phyloP scores from a whole-genome alignment of 23 red algal species.

The Cyanidiococcus yangmingshanensis region DNA sequence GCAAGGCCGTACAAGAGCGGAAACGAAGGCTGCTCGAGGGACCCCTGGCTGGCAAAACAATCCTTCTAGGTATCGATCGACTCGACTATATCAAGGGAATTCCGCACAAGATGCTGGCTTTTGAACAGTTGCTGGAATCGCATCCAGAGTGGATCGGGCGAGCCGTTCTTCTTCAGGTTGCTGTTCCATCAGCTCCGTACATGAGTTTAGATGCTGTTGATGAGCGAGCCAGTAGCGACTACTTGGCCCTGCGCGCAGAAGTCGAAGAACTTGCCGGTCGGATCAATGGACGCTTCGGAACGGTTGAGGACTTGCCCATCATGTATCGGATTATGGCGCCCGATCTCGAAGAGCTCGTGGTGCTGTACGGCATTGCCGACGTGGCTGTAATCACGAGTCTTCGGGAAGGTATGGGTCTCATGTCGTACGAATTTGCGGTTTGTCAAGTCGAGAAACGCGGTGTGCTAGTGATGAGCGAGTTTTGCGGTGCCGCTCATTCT shows the following conservation, averaged over 20 bases:
- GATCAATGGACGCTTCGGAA: constrained; percentile 75
- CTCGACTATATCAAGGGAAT: constrained; percentile 60
- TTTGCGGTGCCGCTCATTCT: constrained; percentile 75
- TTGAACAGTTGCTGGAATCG: constrained; percentile 60
- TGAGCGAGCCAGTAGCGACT: constrained; percentile 9
- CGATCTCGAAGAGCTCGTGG: constrained; percentile 71
- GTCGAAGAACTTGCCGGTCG: constrained; percentile 41
- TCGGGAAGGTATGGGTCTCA: constrained; percentile 88
- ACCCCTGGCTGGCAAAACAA: constrained; percentile 15
- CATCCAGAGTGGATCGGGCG: constrained; percentile 32
- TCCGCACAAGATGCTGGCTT: constrained; percentile 68
- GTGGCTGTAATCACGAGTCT: constrained; percentile 77
- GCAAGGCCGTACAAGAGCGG: constrained; percentile 32
- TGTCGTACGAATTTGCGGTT: constrained; percentile 84
- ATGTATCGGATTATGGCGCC: constrained; percentile 25
- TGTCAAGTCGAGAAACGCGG: constrained; percentile 73
- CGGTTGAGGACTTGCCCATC: constrained; percentile 31
- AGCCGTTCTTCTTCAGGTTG: constrained; percentile 63
- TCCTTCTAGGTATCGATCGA: constrained; percentile 41
- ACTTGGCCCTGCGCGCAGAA: constrained; percentile 15
- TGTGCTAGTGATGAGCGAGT: constrained; percentile 78
- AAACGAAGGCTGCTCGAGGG: not conserved
- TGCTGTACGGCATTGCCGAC: constrained; percentile 64
- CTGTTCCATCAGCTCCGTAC: not conserved
- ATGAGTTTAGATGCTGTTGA: not conserved